A percentile compares a stretch with the other conserved stretches of the same genome.
Conservation (phyloP, 306 rosid genomes). For the Erythrophleum fordii region DNA sequence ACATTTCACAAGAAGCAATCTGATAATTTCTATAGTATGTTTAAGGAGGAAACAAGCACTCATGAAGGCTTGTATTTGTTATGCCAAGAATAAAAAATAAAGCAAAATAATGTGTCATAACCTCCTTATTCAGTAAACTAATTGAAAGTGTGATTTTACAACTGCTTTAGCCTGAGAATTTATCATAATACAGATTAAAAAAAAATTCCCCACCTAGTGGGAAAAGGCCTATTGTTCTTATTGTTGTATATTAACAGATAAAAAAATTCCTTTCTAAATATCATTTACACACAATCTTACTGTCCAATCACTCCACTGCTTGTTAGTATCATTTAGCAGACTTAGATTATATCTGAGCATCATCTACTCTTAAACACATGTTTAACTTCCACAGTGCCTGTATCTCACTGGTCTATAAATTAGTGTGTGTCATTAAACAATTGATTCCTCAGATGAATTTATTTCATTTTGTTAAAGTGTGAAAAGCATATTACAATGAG, state of each 20-base stretch:
- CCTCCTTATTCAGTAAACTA: slow-evolving; percentile 20
- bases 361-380: slow-evolving; percentile 30
- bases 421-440: slow-evolving; percentile 32
- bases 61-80: neutral
- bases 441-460: slow-evolving; percentile 30
- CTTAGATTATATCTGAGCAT: neutral
- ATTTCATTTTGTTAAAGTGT: slow-evolving; percentile 4
- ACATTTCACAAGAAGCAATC: slow-evolving; percentile 27
- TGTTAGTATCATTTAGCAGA: neutral
- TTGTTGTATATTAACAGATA: too few relatives aligned
- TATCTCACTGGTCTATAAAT: slow-evolving; percentile 32
- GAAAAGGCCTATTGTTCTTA: too few relatives aligned
- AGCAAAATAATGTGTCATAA: slow-evolving; percentile 12
- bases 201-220: too few relatives aligned
- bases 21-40: slow-evolving; percentile 24
- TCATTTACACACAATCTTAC: slow-evolving; percentile 22
- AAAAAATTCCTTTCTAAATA: slow-evolving; percentile 24
- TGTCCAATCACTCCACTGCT: slow-evolving; percentile 17
- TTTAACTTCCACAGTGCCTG: slow-evolving; percentile 12
- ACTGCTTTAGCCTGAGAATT: slow-evolving; percentile 25
- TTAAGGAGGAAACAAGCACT: slow-evolving; percentile 27
- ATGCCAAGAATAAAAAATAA: slow-evolving; percentile 21
- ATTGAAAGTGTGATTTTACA: slow-evolving; percentile 25
- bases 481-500: slow-evolving; percentile 31
- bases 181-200: slow-evolving; percentile 21